phyloP scores from a whole-genome alignment of 2,329 filamentous ascomycete species.

The Phaeosphaeriaceae sp. region DNA sequence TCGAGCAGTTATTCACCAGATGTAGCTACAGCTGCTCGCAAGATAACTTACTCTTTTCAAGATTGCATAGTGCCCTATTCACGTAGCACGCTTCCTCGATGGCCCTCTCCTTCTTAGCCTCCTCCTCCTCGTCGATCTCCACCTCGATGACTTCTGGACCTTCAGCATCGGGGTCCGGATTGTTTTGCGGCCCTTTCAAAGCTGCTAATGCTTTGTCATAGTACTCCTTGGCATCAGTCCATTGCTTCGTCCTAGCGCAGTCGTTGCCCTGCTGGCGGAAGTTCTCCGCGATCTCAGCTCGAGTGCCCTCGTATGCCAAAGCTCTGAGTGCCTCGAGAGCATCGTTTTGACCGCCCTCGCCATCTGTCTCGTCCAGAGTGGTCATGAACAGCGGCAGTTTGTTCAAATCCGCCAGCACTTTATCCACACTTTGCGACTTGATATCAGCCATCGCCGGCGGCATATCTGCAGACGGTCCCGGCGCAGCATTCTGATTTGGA shows the following conservation, averaged over 20 bases:
- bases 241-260: slow-evolving; percentile 74
- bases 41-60: slow-evolving; percentile 71
- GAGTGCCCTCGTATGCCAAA: slow-evolving; percentile 89
- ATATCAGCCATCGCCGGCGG: slow-evolving; percentile 66
- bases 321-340: slow-evolving; percentile 87
- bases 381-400: slow-evolving; percentile 94
- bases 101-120: slow-evolving; percentile 65
- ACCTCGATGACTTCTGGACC: slow-evolving; percentile 52
- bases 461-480: slow-evolving; percentile 52
- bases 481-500: slow-evolving; percentile 13
- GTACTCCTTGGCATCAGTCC: slow-evolving; percentile 86
- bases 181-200: slow-evolving; percentile 65
- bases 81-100: slow-evolving; percentile 79
- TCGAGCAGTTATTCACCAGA: no score
- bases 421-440: slow-evolving; percentile 63
- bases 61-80: slow-evolving; percentile 89
- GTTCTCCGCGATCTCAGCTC: slow-evolving; percentile 78
- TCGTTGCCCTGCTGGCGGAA: slow-evolving; percentile 96
- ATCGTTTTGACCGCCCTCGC: slow-evolving; percentile 74
- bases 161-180: slow-evolving; percentile 46
- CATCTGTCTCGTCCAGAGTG: slow-evolving; percentile 70
- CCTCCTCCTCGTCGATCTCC: slow-evolving; percentile 65
- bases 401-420: slow-evolving; percentile 70
- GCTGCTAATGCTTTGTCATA: slow-evolving; percentile 86
- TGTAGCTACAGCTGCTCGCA: neutral